phyloP scores from a whole-genome alignment of 805 yeast genomes.

The Zygosaccharomyces siamensis region DNA sequence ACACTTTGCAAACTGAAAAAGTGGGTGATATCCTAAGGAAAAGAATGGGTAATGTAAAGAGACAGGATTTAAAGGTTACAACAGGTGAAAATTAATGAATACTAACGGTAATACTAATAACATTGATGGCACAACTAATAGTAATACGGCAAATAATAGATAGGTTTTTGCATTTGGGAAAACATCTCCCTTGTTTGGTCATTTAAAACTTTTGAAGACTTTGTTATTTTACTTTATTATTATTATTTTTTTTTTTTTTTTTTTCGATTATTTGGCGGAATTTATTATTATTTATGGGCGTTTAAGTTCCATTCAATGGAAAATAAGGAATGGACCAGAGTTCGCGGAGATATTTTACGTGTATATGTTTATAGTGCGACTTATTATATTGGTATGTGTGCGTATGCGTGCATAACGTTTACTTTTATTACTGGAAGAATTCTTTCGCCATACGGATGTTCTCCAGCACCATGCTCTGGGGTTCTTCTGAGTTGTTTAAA shows the following conservation, averaged over 20 bases:
- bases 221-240: neutral
- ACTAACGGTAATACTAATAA: neutral
- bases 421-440: constrained; percentile 40
- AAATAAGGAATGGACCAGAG: neutral
- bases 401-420: neutral
- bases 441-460: constrained; percentile 53
- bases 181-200: too few relatives aligned
- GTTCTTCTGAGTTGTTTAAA: constrained; percentile 40
- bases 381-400: neutral
- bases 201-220: neutral
- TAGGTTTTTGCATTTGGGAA: neutral
- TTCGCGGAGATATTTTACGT: neutral
- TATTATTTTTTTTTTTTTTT: too few relatives aligned
- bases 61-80: constrained; percentile 1
- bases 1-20: constrained; percentile 23
- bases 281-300: neutral
- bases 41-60: constrained; percentile 16
- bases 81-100: neutral
- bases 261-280: neutral
- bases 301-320: neutral
- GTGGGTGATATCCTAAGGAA: constrained; percentile 25
- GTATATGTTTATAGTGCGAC: too few relatives aligned
- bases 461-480: constrained; percentile 43
- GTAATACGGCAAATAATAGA: neutral
- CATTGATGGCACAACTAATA: neutral